A percentile compares a stretch with the other conserved stretches of the same genome.
These are phyloP conservation scores for Ceratocystis eucalypticola DNA, from an alignment of 2,329 filamentous ascomycete genomes.

Conservation along the genomic window DNA sequence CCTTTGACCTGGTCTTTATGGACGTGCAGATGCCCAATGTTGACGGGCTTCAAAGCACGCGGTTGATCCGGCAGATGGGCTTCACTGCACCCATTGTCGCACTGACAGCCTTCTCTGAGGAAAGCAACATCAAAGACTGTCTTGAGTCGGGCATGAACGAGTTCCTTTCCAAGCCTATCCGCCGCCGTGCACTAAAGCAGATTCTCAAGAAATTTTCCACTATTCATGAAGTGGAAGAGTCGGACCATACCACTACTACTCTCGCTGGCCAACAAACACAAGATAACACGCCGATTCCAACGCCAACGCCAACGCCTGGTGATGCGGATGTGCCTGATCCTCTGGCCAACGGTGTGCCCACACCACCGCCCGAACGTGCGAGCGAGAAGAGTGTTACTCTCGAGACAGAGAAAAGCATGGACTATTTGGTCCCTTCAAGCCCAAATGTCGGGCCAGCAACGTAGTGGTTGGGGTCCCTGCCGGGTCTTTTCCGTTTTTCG, in stretches of 20 bases:
- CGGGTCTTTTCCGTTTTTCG: constrained; percentile 5
- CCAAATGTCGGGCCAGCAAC: no score
- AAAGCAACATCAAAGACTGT: constrained; percentile 75
- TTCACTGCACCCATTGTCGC: constrained; percentile 83
- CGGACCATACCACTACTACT: neutral
- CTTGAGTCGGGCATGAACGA: constrained; percentile 87
- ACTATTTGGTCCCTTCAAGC: neutral
- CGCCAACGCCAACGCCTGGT: constrained; percentile 8
- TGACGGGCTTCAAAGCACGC: constrained; percentile 75
- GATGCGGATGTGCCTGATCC: constrained; percentile 11
- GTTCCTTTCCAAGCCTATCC: constrained; percentile 65
- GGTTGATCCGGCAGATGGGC: constrained; percentile 71
- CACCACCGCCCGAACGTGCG: constrained; percentile 16
- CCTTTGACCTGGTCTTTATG: constrained; percentile 89
- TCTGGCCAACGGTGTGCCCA: constrained; percentile 15
- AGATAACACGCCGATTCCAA: constrained; percentile 9
- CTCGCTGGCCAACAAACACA: neutral
- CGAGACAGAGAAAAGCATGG: neutral
- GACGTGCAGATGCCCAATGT: constrained; percentile 92
- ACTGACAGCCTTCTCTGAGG: constrained; percentile 78
- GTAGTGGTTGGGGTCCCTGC: neutral
- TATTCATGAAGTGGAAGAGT: constrained; percentile 47
- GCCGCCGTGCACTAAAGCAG: constrained; percentile 71
- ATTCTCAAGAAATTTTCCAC: constrained; percentile 74
- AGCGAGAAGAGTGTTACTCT: constrained; percentile 16